Evolutionary conservation across 2,329 filamentous ascomycete species (phyloP).

Genomic region (Dendryphion nanum): DNA sequence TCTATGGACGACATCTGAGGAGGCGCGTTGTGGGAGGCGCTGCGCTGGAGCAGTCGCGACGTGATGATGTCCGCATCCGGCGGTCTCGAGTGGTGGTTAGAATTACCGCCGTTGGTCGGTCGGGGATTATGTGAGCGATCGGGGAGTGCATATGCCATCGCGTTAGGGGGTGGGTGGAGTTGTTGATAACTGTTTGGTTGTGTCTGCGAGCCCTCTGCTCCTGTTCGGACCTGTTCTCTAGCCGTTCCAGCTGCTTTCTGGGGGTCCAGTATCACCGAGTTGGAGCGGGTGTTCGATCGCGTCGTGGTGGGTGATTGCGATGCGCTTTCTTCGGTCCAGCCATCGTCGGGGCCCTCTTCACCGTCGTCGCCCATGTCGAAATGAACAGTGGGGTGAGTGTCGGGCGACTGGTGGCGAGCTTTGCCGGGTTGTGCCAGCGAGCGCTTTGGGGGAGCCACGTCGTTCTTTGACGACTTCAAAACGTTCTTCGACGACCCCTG

Average conservation of each 20-base stretch:
- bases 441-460: conserved; percentile 27
- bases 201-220: conserved; percentile 8
- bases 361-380: conserved; percentile 38
- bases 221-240: conserved; percentile 10
- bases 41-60: conserved; percentile 64
- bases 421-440: conserved; percentile 29
- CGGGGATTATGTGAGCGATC: conserved; percentile 25
- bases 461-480: conserved; percentile 35
- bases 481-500: conserved; percentile 41
- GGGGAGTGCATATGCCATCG: conserved; percentile 17
- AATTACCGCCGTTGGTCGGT: conserved; percentile 29
- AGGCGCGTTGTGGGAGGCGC: conserved; percentile 59
- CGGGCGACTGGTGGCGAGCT: conserved; percentile 32
- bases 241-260: conserved; percentile 23
- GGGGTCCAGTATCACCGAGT: conserved; percentile 39
- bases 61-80: conserved; percentile 66
- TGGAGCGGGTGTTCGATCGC: conserved; percentile 41
- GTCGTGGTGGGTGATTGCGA: conserved; percentile 43
- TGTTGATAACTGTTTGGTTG: conserved; percentile 14
- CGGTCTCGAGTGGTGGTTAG: conserved; percentile 34
- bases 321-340: conserved; percentile 44
- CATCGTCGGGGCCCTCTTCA: conserved; percentile 34
- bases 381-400: conserved; percentile 39
- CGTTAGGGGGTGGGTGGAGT: conserved; percentile 5
- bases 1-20: conserved; percentile 65